Conservation (phyloP, 2,329 filamentous ascomycete species). For the Fusarium continuum region DNA sequence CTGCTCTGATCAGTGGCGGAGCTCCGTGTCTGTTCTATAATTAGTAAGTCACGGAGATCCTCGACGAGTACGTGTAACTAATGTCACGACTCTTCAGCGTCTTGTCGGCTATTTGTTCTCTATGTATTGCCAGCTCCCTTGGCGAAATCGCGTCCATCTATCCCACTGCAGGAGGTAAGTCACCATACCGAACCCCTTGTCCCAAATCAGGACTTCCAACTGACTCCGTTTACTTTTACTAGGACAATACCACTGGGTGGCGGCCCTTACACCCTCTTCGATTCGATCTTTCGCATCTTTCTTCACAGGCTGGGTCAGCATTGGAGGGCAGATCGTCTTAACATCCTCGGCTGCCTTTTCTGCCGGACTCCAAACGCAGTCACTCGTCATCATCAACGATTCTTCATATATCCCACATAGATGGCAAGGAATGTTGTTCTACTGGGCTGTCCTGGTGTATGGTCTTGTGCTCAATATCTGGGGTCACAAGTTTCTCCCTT, state of each 20-base stretch:
- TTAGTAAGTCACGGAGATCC: conserved; percentile 20
- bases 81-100: too few relatives aligned
- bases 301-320: conserved; percentile 46
- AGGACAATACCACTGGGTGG: conserved; percentile 39
- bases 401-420: conserved; percentile 51
- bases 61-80: too few relatives aligned
- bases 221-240: fast-evolving
- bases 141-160: conserved; percentile 37
- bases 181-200: fast-evolving
- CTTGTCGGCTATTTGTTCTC: conserved; percentile 20
- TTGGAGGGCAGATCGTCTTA: conserved; percentile 57
- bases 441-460: conserved; percentile 55
- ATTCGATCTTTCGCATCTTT: conserved; percentile 9
- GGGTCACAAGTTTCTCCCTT: conserved; percentile 50
- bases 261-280: conserved; percentile 25
- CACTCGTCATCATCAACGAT: conserved; percentile 54
- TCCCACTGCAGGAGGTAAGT: conserved; percentile 31
- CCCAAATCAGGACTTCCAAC: too few relatives aligned
- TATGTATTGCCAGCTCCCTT: conserved; percentile 29
- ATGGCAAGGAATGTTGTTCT: conserved; percentile 59
- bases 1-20: conserved; percentile 55
- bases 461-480: conserved; percentile 53
- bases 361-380: conserved; percentile 55
- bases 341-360: conserved; percentile 59
- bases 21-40: conserved; percentile 56